Base-by-base conservation (phyloP, 768 basidiomycete species). In the Leccinum uliginosum region DNA sequence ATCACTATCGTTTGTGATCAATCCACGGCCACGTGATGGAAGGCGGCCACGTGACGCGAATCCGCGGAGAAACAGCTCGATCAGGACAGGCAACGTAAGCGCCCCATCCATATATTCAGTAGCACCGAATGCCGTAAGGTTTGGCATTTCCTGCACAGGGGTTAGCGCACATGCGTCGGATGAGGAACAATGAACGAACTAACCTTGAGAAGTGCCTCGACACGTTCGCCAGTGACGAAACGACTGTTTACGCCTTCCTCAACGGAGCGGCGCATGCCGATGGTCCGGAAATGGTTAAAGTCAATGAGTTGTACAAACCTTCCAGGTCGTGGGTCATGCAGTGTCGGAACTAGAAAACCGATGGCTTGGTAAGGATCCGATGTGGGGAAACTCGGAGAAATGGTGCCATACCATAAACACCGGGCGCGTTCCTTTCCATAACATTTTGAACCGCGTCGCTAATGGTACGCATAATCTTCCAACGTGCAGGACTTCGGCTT, bases 41-140 rank as follows among this genome's bases (percentile, higher is more conserved):
- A 86, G 84, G 0, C 88, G 78, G 0, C 83, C 83, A 43, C 85
- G 82, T 26, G 87, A 86, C 9, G 83, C 80, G 7, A 78, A 74
- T 26, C 96, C 95, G 27, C 96, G 86, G 58, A 98, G 83, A 65
- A 99, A 85, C 17, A 99, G 75, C 67, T 98, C 96, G 53, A 86
- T 89, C 11, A 99, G 76, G 17, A 98, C 94, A 0, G 86, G 78
- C 15, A 90, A 75, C 12, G 87, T 91, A 43, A 99, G 78, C 1
- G 96, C 87, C 4, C 91, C 87, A 62, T 99, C 96, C 91, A 99
- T 98, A 69, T 98, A 99, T 71, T 99, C 96, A 2, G 96, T 98
- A 6, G 93, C 94, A n/a, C 95, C 95, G 61, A 99, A 93, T 9
- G 85, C 80, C 17, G 78, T 78, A 11, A 98, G 76, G 61, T 93